These are phyloP conservation scores for Cytidiella melzeri DNA, from an alignment of 768 basidiomycete genomes.

Conservation along the genomic window DNA sequence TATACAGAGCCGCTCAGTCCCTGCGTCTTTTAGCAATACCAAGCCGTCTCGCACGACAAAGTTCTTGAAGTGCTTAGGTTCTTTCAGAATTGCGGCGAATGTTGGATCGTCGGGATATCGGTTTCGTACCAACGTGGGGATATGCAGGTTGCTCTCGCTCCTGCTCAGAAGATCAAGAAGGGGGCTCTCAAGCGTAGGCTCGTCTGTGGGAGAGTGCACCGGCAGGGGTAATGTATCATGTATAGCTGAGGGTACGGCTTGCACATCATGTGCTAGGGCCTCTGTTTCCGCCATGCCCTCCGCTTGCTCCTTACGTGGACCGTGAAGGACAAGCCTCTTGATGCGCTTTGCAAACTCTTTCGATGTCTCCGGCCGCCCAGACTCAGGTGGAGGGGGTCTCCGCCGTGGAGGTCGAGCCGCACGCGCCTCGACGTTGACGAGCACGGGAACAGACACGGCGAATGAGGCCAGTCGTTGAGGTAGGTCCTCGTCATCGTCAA, in stretches of 20 bases:
- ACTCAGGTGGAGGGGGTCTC: conserved; percentile 4
- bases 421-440: conserved; percentile 13
- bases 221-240: too few species aligned
- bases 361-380: conserved; percentile 8
- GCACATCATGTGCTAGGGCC: too few species aligned
- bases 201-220: too few species aligned
- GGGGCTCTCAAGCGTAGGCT: too few species aligned
- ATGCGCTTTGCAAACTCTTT: conserved; percentile 9
- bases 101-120: conserved; percentile 26
- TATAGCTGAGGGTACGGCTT: too few species aligned
- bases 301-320: conserved; percentile 1
- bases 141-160: conserved; percentile 8
- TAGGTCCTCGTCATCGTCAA: conserved; percentile 11
- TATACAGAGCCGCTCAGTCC: conserved; percentile 20
- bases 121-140: conserved; percentile 10
- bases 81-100: conserved; percentile 23
- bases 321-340: conserved; percentile 1
- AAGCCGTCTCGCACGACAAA: conserved; percentile 21
- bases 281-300: conserved; percentile 3
- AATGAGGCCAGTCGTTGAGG: background rate
- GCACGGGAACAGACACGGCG: too few species aligned
- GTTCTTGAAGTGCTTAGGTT: too few species aligned
- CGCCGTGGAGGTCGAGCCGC: conserved; percentile 7
- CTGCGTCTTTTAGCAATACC: conserved; percentile 9
- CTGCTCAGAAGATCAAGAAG: too few species aligned